Conservation (phyloP, 306 rosid species). For the Amphicarpaea edgeworthii region DNA sequence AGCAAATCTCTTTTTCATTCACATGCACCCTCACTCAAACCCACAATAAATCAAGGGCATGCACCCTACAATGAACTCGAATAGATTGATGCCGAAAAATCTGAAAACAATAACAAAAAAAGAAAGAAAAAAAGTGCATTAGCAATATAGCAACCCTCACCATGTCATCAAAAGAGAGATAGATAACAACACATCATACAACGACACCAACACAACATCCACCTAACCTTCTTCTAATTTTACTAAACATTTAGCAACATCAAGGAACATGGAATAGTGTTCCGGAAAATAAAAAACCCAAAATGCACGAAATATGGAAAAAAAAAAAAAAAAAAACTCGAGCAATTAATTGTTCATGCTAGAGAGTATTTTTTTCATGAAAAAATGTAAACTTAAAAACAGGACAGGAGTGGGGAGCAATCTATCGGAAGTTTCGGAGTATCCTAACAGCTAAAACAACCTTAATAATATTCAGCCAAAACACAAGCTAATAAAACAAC, state of each 20-base stretch:
- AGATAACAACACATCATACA: neutral
- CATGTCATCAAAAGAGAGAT: neutral
- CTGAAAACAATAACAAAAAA: conserved; percentile 44
- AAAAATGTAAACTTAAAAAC: no score
- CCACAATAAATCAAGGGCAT: conserved; percentile 11
- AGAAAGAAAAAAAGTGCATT: conserved; percentile 9
- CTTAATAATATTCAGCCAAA: neutral
- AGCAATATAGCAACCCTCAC: conserved; percentile 16
- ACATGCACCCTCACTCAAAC: conserved; percentile 38
- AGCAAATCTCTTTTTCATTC: conserved; percentile 32
- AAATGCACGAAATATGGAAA: neutral
- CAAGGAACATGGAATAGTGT: conserved; percentile 16
- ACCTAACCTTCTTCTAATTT: conserved; percentile 1
- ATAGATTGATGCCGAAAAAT: conserved; percentile 32
- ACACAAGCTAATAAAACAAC: neutral
- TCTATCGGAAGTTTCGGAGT: neutral
- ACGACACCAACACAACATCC: neutral
- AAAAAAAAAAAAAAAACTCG: no score
- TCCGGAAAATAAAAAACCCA: neutral
- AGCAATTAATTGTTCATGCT: neutral
- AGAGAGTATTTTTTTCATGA: neutral
- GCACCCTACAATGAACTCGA: conserved; percentile 30
- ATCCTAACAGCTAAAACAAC: conserved; percentile 43
- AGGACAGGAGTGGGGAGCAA: neutral
- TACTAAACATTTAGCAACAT: conserved; percentile 6